phyloP scores from a whole-genome alignment of 2,329 filamentous ascomycete genomes.

The Colletotrichum lindemuthianum region DNA sequence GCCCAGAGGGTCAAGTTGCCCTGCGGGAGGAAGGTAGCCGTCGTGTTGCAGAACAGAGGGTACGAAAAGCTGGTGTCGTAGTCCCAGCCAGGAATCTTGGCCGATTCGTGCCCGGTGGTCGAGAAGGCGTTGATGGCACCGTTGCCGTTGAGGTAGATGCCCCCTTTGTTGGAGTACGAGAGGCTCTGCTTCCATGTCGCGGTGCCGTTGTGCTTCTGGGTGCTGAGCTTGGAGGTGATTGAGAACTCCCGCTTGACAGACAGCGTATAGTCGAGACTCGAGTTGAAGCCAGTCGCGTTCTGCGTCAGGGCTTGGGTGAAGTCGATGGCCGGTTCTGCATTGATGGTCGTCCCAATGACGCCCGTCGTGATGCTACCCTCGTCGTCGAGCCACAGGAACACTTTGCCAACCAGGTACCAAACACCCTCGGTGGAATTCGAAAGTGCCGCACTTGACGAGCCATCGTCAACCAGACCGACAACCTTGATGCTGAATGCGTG shows the following conservation, averaged over 20 bases:
- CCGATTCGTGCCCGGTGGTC: constrained; percentile 44
- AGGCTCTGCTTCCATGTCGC: constrained; percentile 68
- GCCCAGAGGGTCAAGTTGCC: constrained; percentile 58
- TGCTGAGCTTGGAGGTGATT: constrained; percentile 61
- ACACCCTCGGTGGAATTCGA: constrained; percentile 67
- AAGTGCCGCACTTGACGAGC: constrained; percentile 53
- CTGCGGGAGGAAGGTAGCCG: constrained; percentile 52
- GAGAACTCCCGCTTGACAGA: constrained; percentile 64
- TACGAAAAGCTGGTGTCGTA: constrained; percentile 63
- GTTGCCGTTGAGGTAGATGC: constrained; percentile 36
- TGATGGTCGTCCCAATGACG: constrained; percentile 43
- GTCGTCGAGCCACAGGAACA: constrained; percentile 78
- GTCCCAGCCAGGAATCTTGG: constrained; percentile 10
- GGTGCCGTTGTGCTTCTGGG: constrained; percentile 52
- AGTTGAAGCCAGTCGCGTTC: constrained; percentile 63
- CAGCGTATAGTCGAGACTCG: constrained; percentile 68
- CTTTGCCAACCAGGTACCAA: constrained; percentile 82
- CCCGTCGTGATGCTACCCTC: constrained; percentile 63
- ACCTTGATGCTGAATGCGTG: constrained; percentile 79
- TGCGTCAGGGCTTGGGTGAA: constrained; percentile 59
- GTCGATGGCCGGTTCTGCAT: constrained; percentile 54
- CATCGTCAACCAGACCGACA: constrained; percentile 69
- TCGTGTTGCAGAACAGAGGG: constrained; percentile 66
- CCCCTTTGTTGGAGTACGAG: constrained; percentile 64
- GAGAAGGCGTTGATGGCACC: constrained; percentile 43